Evolutionary conservation across 2,329 filamentous ascomycete species (phyloP).

Genomic region (Ascochyta koolunga): DNA sequence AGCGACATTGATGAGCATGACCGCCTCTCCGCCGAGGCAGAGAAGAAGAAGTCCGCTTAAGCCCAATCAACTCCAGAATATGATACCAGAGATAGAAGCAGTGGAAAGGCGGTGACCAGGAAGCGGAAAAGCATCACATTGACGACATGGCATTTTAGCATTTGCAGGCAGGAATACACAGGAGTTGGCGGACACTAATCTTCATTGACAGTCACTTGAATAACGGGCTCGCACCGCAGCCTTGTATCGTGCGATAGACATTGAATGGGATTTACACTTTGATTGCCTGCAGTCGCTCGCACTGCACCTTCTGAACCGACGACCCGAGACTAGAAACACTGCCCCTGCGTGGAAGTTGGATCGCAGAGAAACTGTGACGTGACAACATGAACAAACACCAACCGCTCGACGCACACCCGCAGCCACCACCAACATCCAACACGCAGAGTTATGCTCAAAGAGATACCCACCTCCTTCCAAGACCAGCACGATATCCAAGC

Average conservation of each 20-base stretch:
- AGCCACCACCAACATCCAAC: no score
- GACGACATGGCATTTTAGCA: constrained; percentile 20
- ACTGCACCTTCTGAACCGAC: no score
- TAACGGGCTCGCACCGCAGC: not conserved
- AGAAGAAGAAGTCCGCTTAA: constrained; percentile 22
- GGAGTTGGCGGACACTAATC: constrained; percentile 19
- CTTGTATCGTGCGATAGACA: not conserved
- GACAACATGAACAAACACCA: no score
- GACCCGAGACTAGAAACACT: no score
- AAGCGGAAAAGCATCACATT: constrained; percentile 10
- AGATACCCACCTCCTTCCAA: no score
- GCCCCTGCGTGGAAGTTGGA: no score
- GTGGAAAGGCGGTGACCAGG: not conserved
- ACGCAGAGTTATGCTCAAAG: no score
- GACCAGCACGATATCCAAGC: no score
- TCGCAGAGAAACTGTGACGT: no score
- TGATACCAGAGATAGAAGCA: not conserved
- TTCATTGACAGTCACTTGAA: constrained; percentile 14
- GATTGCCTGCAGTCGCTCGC: no score
- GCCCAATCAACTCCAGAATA: not conserved
- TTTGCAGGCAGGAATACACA: constrained; percentile 17
- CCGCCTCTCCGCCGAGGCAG: constrained; percentile 61
- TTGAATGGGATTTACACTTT: not conserved
- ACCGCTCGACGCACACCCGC: no score
- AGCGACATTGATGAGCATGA: constrained; percentile 94